Percentiles rank a stretch among this genome's conserved stretches.
Evolutionary conservation across 768 basidiomycete species (phyloP).

Genomic region (Termitomyces sp.): DNA sequence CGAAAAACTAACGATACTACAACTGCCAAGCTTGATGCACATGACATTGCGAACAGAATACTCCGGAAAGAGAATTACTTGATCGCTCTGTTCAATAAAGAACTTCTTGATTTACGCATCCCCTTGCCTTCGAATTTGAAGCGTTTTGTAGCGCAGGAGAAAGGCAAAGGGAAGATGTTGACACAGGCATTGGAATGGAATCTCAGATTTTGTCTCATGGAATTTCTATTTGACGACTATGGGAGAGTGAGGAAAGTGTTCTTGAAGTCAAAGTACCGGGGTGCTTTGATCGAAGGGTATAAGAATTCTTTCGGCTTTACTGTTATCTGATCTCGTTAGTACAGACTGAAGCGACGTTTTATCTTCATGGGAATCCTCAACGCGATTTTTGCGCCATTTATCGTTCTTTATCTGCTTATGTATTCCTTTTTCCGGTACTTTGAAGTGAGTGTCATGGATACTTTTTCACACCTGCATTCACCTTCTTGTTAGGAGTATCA

Average conservation of each 20-base stretch:
- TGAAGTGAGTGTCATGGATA: slow-evolving; percentile 54
- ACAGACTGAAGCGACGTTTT: slow-evolving; percentile 77
- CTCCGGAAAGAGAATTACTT: slow-evolving; percentile 98
- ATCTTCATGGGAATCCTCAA: slow-evolving; percentile 98
- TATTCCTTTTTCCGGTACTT: slow-evolving; percentile 99
- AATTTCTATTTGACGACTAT: slow-evolving; percentile 87
- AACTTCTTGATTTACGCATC: slow-evolving; percentile 81
- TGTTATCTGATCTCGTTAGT: background rate
- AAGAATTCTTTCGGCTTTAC: background rate
- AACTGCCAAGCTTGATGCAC: slow-evolving; percentile 90
- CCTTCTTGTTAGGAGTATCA: slow-evolving; percentile 79
- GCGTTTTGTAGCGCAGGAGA: slow-evolving; percentile 43
- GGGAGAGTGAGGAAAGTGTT: slow-evolving; percentile 91
- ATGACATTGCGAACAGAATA: slow-evolving; percentile 97
- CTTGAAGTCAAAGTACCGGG: slow-evolving; percentile 77
- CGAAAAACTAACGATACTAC: slow-evolving; percentile 54
- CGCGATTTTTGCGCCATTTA: slow-evolving; percentile 93
- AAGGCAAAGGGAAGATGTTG: slow-evolving; percentile 71
- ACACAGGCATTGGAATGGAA: slow-evolving; percentile 98
- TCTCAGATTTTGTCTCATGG: slow-evolving; percentile 90
- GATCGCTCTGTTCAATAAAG: slow-evolving; percentile 97
- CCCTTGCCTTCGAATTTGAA: slow-evolving; percentile 65
- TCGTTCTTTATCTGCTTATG: slow-evolving; percentile 92
- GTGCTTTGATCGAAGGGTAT: slow-evolving; percentile 78
- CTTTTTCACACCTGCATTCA: slow-evolving; percentile 9